Evolutionary conservation across 305 asterid genomes (phyloP), one percentile per base, ranked within the genome.

Genomic region (Fraxinus dipetala): DNA sequence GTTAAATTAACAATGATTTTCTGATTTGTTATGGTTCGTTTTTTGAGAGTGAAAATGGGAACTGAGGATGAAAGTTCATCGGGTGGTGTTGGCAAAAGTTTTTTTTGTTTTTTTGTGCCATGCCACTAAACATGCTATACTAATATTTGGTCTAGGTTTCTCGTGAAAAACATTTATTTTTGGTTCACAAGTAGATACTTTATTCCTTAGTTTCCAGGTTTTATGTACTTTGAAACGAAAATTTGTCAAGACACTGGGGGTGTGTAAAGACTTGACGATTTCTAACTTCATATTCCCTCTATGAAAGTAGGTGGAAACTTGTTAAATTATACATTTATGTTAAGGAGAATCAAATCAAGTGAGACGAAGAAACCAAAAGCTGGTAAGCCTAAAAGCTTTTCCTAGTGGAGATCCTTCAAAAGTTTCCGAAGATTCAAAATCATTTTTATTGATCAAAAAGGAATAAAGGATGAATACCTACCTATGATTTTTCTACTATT

Each of bases 1-100:
- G 45, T 84, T 75, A 45, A 22, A 11, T 5, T 65, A 1, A n/a
- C 36, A 8, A 24, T 26, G 73, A 65, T 65, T 65, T 76, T 43
- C 16, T 36, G 5, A 34, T 34, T 34, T 13, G 51, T 51, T 32
- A 1, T 40, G 69, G 63, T 22, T 61, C 40, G 63, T 34, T 9
- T 34, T 24, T 35, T 22, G 34, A 70, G 34, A 45, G 51, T 31
- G 85, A 43, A 85, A 80, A 69, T 84, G 88, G 87, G 89, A 83
- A 83, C 89, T 80, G 78, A 28, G 59, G 13, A 75, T 45, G 51
- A 76, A 40, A 13, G 20, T 20, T 48, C 18, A 35, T 5, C 38
- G 8, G 38, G 38, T 35, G 38, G 38, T 35, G 36, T 34, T 34
- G 36, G 36, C 6, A 34, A 34, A 3, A 6, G 35, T 4, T 34